Percentiles rank a stretch among this genome's conserved stretches.
These are phyloP conservation scores for Paraphoma sp. DNA, from an alignment of 2,329 filamentous ascomycete genomes.

Conservation along the genomic window DNA sequence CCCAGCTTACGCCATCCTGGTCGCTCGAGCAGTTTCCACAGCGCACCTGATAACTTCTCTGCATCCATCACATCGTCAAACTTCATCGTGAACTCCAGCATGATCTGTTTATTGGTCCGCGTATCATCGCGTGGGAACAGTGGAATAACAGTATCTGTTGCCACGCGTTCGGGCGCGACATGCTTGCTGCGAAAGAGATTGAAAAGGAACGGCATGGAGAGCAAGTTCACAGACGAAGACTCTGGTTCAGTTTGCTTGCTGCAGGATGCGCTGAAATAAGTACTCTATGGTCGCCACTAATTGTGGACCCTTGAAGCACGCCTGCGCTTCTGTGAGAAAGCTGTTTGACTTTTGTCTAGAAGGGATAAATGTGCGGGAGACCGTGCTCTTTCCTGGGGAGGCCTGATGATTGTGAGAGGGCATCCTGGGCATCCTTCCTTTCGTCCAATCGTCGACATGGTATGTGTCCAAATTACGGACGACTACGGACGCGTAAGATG, in stretches of 20 bases:
- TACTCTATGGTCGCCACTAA: background rate
- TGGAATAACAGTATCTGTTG: constrained; percentile 30
- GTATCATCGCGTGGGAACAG: constrained; percentile 21
- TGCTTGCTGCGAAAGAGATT: constrained; percentile 11
- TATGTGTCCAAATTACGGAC: too few species aligned
- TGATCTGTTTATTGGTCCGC: constrained; percentile 6
- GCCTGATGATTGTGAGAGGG: too few species aligned
- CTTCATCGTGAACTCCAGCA: constrained; percentile 38
- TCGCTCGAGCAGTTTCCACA: constrained; percentile 50
- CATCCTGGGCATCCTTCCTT: too few species aligned
- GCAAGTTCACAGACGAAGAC: background rate
- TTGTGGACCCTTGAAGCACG: background rate
- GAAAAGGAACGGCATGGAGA: background rate
- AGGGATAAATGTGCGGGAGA: too few species aligned
- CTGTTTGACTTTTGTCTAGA: too few species aligned
- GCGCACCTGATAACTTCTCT: constrained; percentile 44
- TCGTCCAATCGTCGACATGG: too few species aligned
- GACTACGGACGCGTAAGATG: too few species aligned
- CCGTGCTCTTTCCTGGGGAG: too few species aligned
- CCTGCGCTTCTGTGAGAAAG: too few species aligned
- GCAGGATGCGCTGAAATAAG: background rate
- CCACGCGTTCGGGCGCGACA: constrained; percentile 16
- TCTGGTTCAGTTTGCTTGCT: too few species aligned
- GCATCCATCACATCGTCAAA: constrained; percentile 58
- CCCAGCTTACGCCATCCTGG: constrained; percentile 58